Base-by-base conservation (phyloP, 352 stramenopile species). In the Pythium aphanidermatum region DNA sequence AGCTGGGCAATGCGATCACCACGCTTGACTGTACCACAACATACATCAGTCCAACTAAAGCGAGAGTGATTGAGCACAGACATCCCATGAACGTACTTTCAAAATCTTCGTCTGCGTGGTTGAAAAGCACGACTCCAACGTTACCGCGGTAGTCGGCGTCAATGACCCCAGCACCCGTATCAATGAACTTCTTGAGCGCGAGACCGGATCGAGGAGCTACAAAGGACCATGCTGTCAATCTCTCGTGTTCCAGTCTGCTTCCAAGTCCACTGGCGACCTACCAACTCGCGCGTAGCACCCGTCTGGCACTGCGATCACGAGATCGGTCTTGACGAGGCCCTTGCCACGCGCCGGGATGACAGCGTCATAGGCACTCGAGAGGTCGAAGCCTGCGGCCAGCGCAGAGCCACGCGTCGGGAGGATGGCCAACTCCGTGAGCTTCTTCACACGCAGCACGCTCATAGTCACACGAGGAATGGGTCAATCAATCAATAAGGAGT, bases 61-160 rank as follows among this genome's bases (percentile, higher is more conserved):
- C n/a, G n/a, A n/a, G n/a, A n/a, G n/a, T n/a, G n/a, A n/a, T n/a
- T n/a, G n/a, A n/a, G n/a, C n/a, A n/a, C n/a, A n/a, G n/a, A n/a
- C n/a, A 39, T 13, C 39, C 11, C 10, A 38, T 51, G 13, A 25
- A 49, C 25, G 27, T 28, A 81, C 64, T 51, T 50, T 86, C 60
- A 64, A 99, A 98, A 53, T 98, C 91, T 43, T 95, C 76, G 16
- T 80, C 57, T 6, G 87, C 79, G 68, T 98, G 95, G 71, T 99
- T 99, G 75, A 99, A 99, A 10, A 99, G 60, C n/a, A 99, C 89
- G 24, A 99, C 96, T 38, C 97, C 96, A 17, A 99, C 95, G 52
- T 95, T 94, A 45, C 97, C 97, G 23, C 96, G 91, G 68, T 99
- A 99, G 58, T 99, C 96, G 17, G 92, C 94, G 65, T 99, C 81